Conservation (phyloP, 2,329 filamentous ascomycete species). For the Camillea tinctor region DNA sequence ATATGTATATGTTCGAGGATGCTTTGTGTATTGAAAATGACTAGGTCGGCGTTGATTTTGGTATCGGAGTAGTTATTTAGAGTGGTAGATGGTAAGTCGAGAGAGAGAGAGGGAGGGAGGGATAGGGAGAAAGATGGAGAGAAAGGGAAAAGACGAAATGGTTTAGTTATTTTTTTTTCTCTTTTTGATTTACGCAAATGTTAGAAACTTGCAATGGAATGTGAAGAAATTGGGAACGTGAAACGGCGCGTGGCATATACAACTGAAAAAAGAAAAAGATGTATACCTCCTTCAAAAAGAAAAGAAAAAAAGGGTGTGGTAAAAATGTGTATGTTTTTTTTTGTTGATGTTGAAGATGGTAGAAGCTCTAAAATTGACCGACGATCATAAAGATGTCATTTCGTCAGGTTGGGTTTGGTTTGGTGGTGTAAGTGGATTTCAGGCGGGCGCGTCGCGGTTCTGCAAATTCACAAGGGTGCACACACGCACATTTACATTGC, state of each 20-base stretch:
- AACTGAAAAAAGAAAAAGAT: background rate
- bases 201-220: too few relatives aligned
- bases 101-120: background rate
- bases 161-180: too few relatives aligned
- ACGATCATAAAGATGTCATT: constrained; percentile 15
- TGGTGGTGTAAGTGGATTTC: constrained; percentile 11
- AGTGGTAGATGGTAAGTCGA: background rate
- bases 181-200: too few relatives aligned
- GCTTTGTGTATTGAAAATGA: background rate
- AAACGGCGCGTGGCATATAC: background rate
- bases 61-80: background rate
- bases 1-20: background rate
- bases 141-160: too few relatives aligned
- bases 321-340: background rate
- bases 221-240: background rate
- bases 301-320: background rate
- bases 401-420: constrained; percentile 6
- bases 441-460: constrained; percentile 23
- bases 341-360: background rate
- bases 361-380: background rate
- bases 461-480: background rate
- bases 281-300: background rate
- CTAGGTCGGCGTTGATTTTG: background rate
- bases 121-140: too few relatives aligned
- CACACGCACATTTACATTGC: constrained; percentile 14